A percentile compares a stretch with the other conserved stretches of the same genome.
phyloP scores from a whole-genome alignment of 2,329 filamentous ascomycete species.

The Fusarium nurragi region DNA sequence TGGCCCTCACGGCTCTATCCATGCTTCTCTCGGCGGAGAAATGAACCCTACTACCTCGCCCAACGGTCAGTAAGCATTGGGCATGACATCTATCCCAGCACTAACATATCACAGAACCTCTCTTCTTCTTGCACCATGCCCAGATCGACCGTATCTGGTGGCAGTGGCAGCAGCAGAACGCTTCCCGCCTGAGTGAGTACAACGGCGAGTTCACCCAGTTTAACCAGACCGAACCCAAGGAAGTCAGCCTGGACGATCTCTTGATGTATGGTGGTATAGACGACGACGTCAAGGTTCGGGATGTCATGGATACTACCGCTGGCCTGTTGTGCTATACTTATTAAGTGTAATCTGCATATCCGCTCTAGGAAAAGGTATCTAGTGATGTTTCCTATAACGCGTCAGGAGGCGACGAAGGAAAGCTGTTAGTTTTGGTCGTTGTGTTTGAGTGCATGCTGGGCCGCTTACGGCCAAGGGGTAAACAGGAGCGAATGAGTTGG shows the following conservation, averaged over 20 bases:
- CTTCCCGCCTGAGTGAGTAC: neutral
- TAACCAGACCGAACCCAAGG: neutral
- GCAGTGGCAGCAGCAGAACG: slow-evolving; percentile 13
- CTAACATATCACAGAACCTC: neutral
- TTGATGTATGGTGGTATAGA: slow-evolving; percentile 1
- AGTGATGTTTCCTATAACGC: too few species aligned
- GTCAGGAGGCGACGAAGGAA: too few species aligned
- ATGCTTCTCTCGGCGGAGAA: slow-evolving; percentile 5
- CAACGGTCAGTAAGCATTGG: neutral
- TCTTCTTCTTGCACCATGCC: slow-evolving; percentile 16
- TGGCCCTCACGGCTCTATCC: slow-evolving; percentile 4
- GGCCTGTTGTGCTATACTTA: slow-evolving; percentile 1
- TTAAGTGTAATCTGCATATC: neutral
- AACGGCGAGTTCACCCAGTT: neutral
- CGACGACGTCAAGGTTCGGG: neutral
- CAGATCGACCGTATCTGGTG: slow-evolving; percentile 12
- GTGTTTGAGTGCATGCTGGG: too few species aligned
- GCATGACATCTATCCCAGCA: rapidly evolving
- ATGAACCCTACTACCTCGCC: slow-evolving; percentile 19
- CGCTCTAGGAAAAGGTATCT: too few species aligned
- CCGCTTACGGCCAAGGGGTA: too few species aligned
- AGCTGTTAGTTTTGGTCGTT: too few species aligned
- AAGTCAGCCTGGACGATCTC: neutral
- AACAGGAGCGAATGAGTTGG: too few species aligned
- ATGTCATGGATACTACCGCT: slow-evolving; percentile 5